A percentile compares a stretch with the other conserved stretches of the same genome.
Evolutionary conservation across 805 yeast species (phyloP).

Genomic region (Candida golubevii): DNA sequence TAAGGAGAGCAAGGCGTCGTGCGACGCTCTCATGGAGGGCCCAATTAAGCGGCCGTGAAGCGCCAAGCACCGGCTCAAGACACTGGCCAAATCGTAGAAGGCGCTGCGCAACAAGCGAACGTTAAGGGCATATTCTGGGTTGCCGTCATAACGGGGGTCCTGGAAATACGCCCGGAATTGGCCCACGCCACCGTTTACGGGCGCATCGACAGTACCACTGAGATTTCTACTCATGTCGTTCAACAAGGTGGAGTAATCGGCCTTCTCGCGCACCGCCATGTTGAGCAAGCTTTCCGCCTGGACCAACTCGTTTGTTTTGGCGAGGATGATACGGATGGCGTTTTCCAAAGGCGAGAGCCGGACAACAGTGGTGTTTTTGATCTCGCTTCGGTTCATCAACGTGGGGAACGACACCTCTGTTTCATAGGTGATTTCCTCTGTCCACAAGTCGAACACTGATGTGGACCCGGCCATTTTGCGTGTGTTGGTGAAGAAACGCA

Average conservation of each 20-base stretch:
- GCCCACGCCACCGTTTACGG: conserved; percentile 89
- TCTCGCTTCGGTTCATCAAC: conserved; percentile 78
- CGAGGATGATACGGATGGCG: conserved; percentile 63
- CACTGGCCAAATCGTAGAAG: conserved; percentile 64
- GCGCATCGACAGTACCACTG: conserved; percentile 86
- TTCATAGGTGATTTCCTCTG: conserved; percentile 78
- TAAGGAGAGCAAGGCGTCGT: conserved; percentile 59
- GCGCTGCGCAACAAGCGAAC: conserved; percentile 42
- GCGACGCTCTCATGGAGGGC: conserved; percentile 53
- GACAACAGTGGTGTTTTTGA: conserved; percentile 43
- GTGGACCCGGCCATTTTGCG: conserved; percentile 72
- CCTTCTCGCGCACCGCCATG: conserved; percentile 49
- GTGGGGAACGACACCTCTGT: conserved; percentile 80
- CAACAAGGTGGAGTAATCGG: conserved; percentile 45
- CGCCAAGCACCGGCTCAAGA: conserved; percentile 59
- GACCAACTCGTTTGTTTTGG: conserved; percentile 68
- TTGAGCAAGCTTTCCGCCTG: conserved; percentile 60
- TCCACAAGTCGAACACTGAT: conserved; percentile 75
- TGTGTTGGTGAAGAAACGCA: conserved; percentile 64
- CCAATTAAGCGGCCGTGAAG: conserved; percentile 67
- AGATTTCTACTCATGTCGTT: conserved; percentile 65
- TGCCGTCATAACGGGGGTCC: conserved; percentile 32
- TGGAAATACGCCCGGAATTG: conserved; percentile 69
- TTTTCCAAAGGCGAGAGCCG: conserved; percentile 81
- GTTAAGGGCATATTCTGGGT: conserved; percentile 27